Percentiles rank a stretch among this genome's conserved stretches.
These are phyloP conservation scores for Exophiala mesophila DNA, from an alignment of 2,329 filamentous ascomycete species.

Conservation along the genomic window DNA sequence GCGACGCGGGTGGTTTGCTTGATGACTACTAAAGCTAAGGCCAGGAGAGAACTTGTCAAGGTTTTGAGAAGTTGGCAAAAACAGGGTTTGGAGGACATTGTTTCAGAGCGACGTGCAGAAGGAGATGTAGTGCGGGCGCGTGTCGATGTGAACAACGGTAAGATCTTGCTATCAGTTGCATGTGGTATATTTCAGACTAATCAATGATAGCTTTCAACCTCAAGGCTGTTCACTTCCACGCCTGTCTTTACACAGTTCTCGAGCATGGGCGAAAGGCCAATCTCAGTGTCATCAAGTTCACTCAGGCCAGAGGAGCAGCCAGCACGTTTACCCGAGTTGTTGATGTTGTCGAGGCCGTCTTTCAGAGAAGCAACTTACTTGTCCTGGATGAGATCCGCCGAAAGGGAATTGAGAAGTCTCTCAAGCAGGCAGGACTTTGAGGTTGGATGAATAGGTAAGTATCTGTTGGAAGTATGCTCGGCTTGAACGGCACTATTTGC, in stretches of 20 bases:
- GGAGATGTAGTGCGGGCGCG: slow-evolving; percentile 64
- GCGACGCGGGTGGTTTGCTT: slow-evolving; percentile 72
- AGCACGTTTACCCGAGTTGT: slow-evolving; percentile 83
- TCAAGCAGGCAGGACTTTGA: slow-evolving; percentile 26
- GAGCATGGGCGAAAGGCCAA: slow-evolving; percentile 74
- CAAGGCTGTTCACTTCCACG: slow-evolving; percentile 81
- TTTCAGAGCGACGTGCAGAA: slow-evolving; percentile 72
- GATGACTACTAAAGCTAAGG: slow-evolving; percentile 63
- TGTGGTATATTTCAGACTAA: slow-evolving; percentile 22
- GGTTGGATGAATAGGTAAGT: slow-evolving; percentile 2
- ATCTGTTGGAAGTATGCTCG: slow-evolving; percentile 3
- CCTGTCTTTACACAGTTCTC: slow-evolving; percentile 82
- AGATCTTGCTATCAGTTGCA: slow-evolving; percentile 35
- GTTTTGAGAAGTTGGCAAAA: slow-evolving; percentile 74
- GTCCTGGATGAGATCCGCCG: slow-evolving; percentile 62
- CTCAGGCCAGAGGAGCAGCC: slow-evolving; percentile 84
- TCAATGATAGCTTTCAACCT: slow-evolving; percentile 62
- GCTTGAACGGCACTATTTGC: slow-evolving; percentile 3
- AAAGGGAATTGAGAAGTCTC: slow-evolving; percentile 58
- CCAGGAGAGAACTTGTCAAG: slow-evolving; percentile 69
- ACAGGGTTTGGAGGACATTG: slow-evolving; percentile 74
- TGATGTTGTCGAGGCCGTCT: slow-evolving; percentile 66
- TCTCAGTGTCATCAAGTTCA: slow-evolving; percentile 77
- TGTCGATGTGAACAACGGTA: slow-evolving; percentile 73
- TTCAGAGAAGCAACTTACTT: slow-evolving; percentile 61